Base-by-base conservation (phyloP, 2,329 filamentous ascomycete genomes). In the Xylaria sp. region DNA sequence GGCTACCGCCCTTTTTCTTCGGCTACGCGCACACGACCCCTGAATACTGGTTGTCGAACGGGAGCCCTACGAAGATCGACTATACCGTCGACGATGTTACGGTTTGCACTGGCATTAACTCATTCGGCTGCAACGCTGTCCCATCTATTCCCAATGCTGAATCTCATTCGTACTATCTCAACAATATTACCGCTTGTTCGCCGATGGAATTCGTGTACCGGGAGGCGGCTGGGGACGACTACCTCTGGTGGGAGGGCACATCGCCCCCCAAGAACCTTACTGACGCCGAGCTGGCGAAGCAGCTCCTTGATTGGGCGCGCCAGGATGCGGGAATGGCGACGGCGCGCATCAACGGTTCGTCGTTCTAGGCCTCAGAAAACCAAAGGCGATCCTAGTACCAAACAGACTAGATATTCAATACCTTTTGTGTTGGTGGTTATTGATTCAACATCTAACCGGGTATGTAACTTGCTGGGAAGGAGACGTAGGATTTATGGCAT, bases 11-110 rank as follows among this genome's bases (percentile, higher is more conserved):
- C 11, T 79, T 88, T 65, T 61, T 86, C 53, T 77, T 90, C 60
- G 86, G 86, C 39, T 93, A 89, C 81, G 81, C 85, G 45, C 91
- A 93, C 78, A 86, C 88, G n/a, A 86, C 83, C 17, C 90, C 91
- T 1, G 92, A 93, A 82, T 92, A 89, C 80, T 93, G 87, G 84
- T 81, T 91, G 42, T 76, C 81, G 7, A 75, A 74, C 36, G 82
- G 82, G 17, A 61, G 61, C 2, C 71, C 76, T 17, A 74, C 70
- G 58, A 80, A 78, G 7, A 71, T 77, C 47, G 71, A 79, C 69
- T 85, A 85, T 73, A 69, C 72, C 5, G 69, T 82, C 36, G 64
- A 56, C 4, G 81, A 85, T 56, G 73, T 89, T 72, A 73, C 79
- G 57, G 78, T 84, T 27, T 89, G 86, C 79, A 67, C 76, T 12